Conservation (phyloP, 441 rosid genomes). For the Gossypium lobatum region DNA sequence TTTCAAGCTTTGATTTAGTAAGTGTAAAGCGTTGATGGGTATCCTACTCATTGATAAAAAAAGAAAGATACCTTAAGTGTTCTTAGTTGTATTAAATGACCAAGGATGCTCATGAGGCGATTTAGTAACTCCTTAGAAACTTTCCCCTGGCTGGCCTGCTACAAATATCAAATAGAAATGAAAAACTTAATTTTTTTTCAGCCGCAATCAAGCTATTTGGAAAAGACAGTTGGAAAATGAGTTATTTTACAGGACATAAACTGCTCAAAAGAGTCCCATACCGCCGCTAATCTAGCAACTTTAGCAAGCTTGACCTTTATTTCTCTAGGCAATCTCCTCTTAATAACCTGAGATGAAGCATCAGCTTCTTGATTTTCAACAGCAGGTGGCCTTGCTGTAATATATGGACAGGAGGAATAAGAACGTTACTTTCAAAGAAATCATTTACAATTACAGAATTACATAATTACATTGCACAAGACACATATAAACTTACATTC, state of each 20-base stretch:
- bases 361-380: constrained; percentile 1
- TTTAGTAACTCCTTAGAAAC: not conserved
- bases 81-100: constrained; percentile 91
- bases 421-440: not conserved
- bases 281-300: not conserved
- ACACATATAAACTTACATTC: constrained; percentile 61
- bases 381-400: constrained; percentile 1
- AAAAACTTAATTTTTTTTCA: not conserved
- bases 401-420: not conserved
- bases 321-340: constrained; percentile 8
- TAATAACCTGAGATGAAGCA: not conserved
- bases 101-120: constrained; percentile 36
- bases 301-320: constrained; percentile 1
- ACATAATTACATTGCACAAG: not conserved
- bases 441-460: not conserved
- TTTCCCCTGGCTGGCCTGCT: constrained; percentile 1
- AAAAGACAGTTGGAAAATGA: not conserved
- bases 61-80: constrained; percentile 30
- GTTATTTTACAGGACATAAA: not conserved
- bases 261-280: not conserved
- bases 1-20: not conserved
- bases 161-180: not conserved
- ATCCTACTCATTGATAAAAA: not conserved
- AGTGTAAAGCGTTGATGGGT: not conserved
- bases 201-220: not conserved